phyloP scores from a whole-genome alignment of 1,139 yeast species.

The Yamadazyma kanchanaburiensis region DNA sequence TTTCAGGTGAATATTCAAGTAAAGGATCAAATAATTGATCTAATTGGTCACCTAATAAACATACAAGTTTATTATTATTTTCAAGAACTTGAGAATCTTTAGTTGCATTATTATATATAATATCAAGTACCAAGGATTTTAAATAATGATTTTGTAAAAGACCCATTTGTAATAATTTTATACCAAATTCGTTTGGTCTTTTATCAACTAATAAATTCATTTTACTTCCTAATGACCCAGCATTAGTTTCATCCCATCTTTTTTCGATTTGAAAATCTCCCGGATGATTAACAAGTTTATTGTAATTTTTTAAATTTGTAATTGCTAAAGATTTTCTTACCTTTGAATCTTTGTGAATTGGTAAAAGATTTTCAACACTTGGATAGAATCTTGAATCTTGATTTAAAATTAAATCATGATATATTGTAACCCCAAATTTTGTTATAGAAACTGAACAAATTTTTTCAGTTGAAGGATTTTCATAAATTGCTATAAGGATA shows the following conservation, averaged over 20 bases:
- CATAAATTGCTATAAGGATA: constrained; percentile 52
- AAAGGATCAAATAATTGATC: constrained; percentile 88
- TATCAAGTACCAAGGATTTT: constrained; percentile 63
- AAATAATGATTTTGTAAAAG: constrained; percentile 53
- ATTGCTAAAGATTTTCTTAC: constrained; percentile 78
- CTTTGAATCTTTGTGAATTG: constrained; percentile 48
- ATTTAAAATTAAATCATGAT: constrained; percentile 58
- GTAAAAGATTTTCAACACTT: constrained; percentile 68
- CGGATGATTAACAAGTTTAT: constrained; percentile 35
- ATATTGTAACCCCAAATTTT: constrained; percentile 64
- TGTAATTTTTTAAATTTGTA: constrained; percentile 64
- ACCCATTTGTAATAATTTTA: constrained; percentile 50
- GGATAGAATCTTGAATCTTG: constrained; percentile 68
- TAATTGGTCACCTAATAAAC: constrained; percentile 74
- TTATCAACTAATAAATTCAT: constrained; percentile 50
- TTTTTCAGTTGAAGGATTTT: constrained; percentile 40
- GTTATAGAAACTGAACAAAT: constrained; percentile 64
- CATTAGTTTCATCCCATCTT: constrained; percentile 71
- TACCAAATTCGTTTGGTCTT: constrained; percentile 58
- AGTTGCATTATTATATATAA: constrained; percentile 52
- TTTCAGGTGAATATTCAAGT: constrained; percentile 88
- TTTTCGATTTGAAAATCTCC: constrained; percentile 19
- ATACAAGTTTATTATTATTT: constrained; percentile 77
- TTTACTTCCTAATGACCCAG: constrained; percentile 67
- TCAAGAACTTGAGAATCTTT: constrained; percentile 22